Conservation (phyloP, 2,329 filamentous ascomycete genomes). For the Aspergillus nomiae region DNA sequence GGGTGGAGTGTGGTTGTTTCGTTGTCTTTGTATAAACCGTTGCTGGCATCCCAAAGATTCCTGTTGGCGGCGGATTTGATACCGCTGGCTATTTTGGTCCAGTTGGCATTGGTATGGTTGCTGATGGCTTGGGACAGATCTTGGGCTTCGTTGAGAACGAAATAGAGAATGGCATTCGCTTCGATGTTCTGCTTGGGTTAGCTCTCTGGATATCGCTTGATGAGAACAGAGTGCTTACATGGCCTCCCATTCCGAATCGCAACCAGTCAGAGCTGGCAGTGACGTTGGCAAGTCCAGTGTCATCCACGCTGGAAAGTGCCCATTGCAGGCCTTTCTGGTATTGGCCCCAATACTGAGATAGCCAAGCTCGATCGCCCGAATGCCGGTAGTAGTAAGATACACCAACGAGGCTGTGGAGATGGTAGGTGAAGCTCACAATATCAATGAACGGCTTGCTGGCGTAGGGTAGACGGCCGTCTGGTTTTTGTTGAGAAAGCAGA, state of each 20-base stretch:
- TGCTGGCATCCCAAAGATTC: conserved; percentile 28
- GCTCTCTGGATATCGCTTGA: not conserved
- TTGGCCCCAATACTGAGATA: conserved; percentile 45
- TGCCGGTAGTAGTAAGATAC: conserved; percentile 49
- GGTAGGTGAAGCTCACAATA: conserved; percentile 56
- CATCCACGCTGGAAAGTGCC: conserved; percentile 45
- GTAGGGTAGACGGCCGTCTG: conserved; percentile 53
- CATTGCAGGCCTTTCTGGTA: conserved; percentile 49
- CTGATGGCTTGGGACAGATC: conserved; percentile 24
- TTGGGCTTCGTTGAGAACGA: conserved; percentile 25
- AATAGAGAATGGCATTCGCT: conserved; percentile 50
- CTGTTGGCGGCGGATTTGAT: conserved; percentile 30
- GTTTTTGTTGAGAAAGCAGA: conserved; percentile 49
- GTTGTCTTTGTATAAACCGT: conserved; percentile 31
- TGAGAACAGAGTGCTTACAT: conserved; percentile 29
- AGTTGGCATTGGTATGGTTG: conserved; percentile 20
- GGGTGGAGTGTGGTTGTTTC: conserved; percentile 31
- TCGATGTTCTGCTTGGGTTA: conserved; percentile 24
- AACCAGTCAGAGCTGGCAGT: conserved; percentile 51
- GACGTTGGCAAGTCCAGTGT: conserved; percentile 49
- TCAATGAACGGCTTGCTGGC: conserved; percentile 49
- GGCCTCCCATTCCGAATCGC: conserved; percentile 53
- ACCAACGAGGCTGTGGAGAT: conserved; percentile 53
- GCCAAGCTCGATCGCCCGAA: conserved; percentile 43
- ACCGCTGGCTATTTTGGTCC: conserved; percentile 20